A percentile compares a stretch with the other conserved stretches of the same genome.
These are phyloP conservation scores for Hortaea werneckii DNA, from an alignment of 2,329 filamentous ascomycete species.

Conservation along the genomic window DNA sequence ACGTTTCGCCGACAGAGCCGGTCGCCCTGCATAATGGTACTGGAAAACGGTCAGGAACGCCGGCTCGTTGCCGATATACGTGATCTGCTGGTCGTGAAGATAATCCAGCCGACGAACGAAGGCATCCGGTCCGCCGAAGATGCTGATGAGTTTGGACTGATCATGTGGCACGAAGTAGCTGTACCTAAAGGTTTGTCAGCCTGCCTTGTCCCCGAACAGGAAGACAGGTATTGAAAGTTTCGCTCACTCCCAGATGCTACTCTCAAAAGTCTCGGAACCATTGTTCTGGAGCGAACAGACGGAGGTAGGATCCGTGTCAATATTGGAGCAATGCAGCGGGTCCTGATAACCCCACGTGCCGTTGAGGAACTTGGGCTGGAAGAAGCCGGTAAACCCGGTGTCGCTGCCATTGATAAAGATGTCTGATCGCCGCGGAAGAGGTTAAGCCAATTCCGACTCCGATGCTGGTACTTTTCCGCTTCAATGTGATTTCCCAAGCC, in stretches of 20 bases:
- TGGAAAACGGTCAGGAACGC: conserved; percentile 42
- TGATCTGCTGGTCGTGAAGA: conserved; percentile 45
- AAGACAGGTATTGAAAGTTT: neutral
- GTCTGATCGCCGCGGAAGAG: conserved; percentile 55
- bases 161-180: conserved; percentile 62
- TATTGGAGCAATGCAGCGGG: conserved; percentile 32
- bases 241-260: conserved; percentile 50
- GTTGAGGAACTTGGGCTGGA: conserved; percentile 48
- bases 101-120: conserved; percentile 52
- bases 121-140: conserved; percentile 44
- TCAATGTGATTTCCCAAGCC: conserved; percentile 45
- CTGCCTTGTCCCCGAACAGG: neutral
- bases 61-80: conserved; percentile 57
- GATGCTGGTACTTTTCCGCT: conserved; percentile 49
- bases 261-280: conserved; percentile 57
- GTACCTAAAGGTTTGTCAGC: conserved; percentile 30
- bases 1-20: conserved; percentile 50
- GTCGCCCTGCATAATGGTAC: conserved; percentile 56
- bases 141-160: conserved; percentile 35
- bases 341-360: conserved; percentile 47
- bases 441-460: conserved; percentile 60
- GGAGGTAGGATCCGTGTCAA: conserved; percentile 15
- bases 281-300: conserved; percentile 42
- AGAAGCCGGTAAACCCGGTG: conserved; percentile 54
- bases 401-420: conserved; percentile 46